These are phyloP conservation scores for Neopestalotiopsis rosae DNA, from an alignment of 2,329 filamentous ascomycete species.

Conservation along the genomic window DNA sequence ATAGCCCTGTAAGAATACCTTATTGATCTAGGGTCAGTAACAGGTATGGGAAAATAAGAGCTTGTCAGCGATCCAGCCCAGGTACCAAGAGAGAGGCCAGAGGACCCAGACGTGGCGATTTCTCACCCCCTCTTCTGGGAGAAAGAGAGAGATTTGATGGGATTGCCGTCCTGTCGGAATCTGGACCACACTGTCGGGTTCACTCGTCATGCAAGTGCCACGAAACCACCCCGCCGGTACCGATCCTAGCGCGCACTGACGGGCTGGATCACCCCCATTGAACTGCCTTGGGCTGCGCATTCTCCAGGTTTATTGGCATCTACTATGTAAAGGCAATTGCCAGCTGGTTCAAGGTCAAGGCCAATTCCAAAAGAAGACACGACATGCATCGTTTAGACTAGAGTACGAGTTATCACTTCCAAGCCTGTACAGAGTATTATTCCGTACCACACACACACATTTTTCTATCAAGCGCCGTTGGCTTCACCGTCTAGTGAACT, in stretches of 20 bases:
- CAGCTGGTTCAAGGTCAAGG: too few species aligned
- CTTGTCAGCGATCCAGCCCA: not conserved
- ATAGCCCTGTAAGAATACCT: too few species aligned
- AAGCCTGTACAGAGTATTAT: too few species aligned
- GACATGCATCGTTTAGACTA: too few species aligned
- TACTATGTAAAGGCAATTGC: too few species aligned
- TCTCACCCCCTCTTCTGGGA: not conserved
- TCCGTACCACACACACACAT: too few species aligned
- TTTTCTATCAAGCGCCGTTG: too few species aligned
- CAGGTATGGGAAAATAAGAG: too few species aligned
- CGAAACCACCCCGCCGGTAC: slow-evolving; percentile 10
- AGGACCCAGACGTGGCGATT: not conserved
- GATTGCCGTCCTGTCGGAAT: slow-evolving; percentile 6
- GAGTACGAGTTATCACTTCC: too few species aligned
- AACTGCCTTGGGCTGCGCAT: not conserved
- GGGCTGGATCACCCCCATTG: not conserved
- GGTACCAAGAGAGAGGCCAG: not conserved
- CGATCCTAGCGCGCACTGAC: slow-evolving; percentile 1
- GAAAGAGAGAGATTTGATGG: not conserved
- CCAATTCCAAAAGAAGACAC: not conserved
- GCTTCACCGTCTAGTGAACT: too few species aligned
- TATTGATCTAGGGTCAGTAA: too few species aligned
- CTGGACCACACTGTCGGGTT: slow-evolving; percentile 9
- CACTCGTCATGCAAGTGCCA: slow-evolving; percentile 9
- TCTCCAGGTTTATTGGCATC: too few species aligned